phyloP scores from a whole-genome alignment of 2,329 filamentous ascomycete species.

The Epichloe gansuensis region DNA sequence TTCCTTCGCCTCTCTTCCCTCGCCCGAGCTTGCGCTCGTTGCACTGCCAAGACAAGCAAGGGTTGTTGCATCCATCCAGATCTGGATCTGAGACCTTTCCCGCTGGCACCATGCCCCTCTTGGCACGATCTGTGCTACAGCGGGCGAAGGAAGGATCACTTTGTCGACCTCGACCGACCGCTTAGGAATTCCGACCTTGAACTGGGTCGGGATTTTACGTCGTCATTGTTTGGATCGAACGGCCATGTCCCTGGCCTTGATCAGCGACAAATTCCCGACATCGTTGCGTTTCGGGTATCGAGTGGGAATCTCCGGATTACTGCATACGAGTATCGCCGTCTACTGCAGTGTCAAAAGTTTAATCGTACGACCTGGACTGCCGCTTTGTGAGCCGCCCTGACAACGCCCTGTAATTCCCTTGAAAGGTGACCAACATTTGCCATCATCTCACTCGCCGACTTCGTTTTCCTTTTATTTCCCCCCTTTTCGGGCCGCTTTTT shows the following conservation, averaged over 20 bases:
- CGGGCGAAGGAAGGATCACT: background rate
- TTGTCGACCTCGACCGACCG: background rate
- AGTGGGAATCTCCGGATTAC: background rate
- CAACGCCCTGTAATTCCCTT: background rate
- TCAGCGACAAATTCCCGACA: background rate
- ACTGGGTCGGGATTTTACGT: no score
- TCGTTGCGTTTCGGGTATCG: background rate
- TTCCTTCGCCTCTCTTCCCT: background rate
- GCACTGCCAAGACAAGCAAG: background rate
- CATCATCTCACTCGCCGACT: background rate
- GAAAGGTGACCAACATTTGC: background rate
- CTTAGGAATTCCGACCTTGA: background rate
- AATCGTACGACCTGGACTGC: background rate
- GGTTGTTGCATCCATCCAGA: background rate
- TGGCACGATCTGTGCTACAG: slow-evolving; percentile 1
- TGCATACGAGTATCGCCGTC: slow-evolving; percentile 1
- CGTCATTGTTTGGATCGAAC: background rate
- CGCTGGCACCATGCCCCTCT: background rate
- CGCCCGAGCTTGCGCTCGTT: background rate
- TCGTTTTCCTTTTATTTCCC: background rate
- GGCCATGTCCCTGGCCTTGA: background rate
- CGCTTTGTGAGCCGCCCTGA: background rate
- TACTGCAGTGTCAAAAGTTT: background rate
- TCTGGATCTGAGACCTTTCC: slow-evolving; percentile 1
- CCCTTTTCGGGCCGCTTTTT: background rate